Conservation (phyloP, 768 basidiomycete species). For the Pisolithus orientalis region DNA sequence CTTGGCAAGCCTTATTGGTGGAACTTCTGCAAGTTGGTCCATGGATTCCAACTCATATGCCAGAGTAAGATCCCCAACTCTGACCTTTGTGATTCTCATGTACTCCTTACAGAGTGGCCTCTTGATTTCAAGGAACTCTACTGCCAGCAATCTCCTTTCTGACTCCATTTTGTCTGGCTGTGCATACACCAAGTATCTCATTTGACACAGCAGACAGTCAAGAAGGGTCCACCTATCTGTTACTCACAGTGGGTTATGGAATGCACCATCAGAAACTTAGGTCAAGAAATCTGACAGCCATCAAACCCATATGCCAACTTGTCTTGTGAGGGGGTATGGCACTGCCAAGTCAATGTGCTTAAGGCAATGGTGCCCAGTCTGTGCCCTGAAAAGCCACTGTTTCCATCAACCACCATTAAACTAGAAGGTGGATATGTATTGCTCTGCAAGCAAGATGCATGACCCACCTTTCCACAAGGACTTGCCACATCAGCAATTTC, state of each 20-base stretch:
- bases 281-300: no score
- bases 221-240: slow-evolving; percentile 16
- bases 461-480: no score
- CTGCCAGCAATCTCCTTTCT: slow-evolving; percentile 15
- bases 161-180: slow-evolving; percentile 22
- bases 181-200: slow-evolving; percentile 23
- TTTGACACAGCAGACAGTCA: slow-evolving; percentile 13
- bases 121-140: slow-evolving; percentile 26
- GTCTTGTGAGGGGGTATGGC: no score
- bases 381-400: no score
- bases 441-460: no score
- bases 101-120: slow-evolving; percentile 14
- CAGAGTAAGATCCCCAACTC: slow-evolving; percentile 9
- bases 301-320: no score
- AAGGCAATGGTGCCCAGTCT: no score
- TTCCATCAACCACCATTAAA: no score
- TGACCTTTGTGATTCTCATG: slow-evolving; percentile 11
- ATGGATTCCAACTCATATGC: slow-evolving; percentile 13
- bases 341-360: no score
- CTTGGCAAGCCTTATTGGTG: slow-evolving; percentile 13
- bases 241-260: no score
- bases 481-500: background rate
- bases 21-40: slow-evolving; percentile 16
- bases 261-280: no score
- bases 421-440: no score